phyloP scores from a whole-genome alignment of 371 early-diverging fungal genomes.

The Apophysomyces sp. region DNA sequence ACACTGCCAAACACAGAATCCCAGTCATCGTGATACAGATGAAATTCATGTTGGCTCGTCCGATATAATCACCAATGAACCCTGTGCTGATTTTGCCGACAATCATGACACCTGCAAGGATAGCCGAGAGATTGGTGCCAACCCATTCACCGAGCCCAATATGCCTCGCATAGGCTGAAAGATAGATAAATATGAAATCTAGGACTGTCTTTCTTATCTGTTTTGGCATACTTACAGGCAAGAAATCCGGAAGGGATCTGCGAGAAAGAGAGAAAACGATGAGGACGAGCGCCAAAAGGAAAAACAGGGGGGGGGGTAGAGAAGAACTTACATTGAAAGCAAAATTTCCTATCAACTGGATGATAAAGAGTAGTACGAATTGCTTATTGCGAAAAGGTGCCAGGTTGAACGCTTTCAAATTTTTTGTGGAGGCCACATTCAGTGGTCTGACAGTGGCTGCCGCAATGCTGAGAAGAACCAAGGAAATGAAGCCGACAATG shows the following conservation, averaged over 20 bases:
- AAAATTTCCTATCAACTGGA: slow-evolving; percentile 41
- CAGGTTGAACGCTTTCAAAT: slow-evolving; percentile 16
- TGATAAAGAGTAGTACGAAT: slow-evolving; percentile 27
- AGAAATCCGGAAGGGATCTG: slow-evolving; percentile 21
- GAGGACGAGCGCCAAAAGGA: neutral
- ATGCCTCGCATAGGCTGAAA: slow-evolving; percentile 36
- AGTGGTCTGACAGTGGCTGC: slow-evolving; percentile 51
- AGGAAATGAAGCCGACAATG: slow-evolving; percentile 53
- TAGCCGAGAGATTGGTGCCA: slow-evolving; percentile 41
- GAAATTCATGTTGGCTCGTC: slow-evolving; percentile 56
- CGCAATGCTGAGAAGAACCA: slow-evolving; percentile 45
- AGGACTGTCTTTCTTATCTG: too few species aligned
- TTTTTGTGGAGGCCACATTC: slow-evolving; percentile 15
- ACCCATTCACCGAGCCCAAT: slow-evolving; percentile 31
- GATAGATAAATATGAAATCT: too few species aligned
- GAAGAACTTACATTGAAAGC: slow-evolving; percentile 31
- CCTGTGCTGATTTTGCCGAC: slow-evolving; percentile 59
- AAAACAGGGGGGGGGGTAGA: neutral
- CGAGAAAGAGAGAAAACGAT: slow-evolving; percentile 3
- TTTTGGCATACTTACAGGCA: slow-evolving; percentile 22
- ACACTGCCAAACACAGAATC: slow-evolving; percentile 35
- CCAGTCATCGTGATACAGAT: slow-evolving; percentile 45
- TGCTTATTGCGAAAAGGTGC: slow-evolving; percentile 31
- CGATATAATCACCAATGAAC: slow-evolving; percentile 50
- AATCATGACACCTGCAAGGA: slow-evolving; percentile 51